phyloP scores from a whole-genome alignment of 495 filamentous ascomycete species.

The Chlorociboria aeruginascens region DNA sequence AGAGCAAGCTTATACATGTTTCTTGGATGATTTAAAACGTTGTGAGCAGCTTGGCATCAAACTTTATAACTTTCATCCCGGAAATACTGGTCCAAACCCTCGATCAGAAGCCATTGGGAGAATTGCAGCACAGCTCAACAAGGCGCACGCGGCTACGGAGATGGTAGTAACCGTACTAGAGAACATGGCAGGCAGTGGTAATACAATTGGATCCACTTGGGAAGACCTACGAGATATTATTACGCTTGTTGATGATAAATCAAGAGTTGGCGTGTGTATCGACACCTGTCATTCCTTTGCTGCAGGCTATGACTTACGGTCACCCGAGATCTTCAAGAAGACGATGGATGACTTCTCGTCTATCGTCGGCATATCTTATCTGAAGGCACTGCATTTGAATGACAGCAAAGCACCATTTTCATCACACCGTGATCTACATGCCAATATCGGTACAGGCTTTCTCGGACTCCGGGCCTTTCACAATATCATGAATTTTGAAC shows the following conservation, averaged over 20 bases:
- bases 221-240: constrained; percentile 82
- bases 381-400: constrained; percentile 82
- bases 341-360: constrained; percentile 67
- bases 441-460: constrained; percentile 90
- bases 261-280: constrained; percentile 86
- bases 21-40: constrained; percentile 77
- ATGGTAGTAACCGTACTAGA: constrained; percentile 76
- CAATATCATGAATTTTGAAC: constrained; percentile 73
- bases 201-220: constrained; percentile 75
- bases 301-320: constrained; percentile 81
- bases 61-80: constrained; percentile 96
- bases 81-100: constrained; percentile 54
- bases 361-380: constrained; percentile 66
- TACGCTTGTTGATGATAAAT: constrained; percentile 61
- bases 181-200: constrained; percentile 87
- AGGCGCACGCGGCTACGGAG: constrained; percentile 60
- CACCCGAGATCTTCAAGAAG: constrained; percentile 55
- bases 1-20: constrained; percentile 73
- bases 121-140: constrained; percentile 68
- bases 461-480: constrained; percentile 83
- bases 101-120: constrained; percentile 60
- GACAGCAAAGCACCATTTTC: constrained; percentile 80
- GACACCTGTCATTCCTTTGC: constrained; percentile 95
- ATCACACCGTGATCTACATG: constrained; percentile 74
- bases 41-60: constrained; percentile 82